Conservation (phyloP, 148 eudicot species). For the Persicaria maculosa region DNA sequence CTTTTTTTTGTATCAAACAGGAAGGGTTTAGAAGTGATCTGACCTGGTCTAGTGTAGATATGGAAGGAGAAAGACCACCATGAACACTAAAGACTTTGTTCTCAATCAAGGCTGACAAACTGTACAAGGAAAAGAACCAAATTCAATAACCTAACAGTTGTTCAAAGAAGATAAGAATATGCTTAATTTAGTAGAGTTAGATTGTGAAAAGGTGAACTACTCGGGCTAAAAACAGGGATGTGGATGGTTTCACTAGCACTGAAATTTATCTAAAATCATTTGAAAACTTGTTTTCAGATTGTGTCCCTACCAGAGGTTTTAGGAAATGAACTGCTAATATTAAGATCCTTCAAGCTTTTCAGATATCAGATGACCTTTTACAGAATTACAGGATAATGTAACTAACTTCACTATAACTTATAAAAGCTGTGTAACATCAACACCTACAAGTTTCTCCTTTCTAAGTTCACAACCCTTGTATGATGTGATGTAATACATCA, state of each 20-base stretch:
- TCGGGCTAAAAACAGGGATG: no score
- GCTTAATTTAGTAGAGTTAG: background rate
- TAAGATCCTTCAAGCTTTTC: no score
- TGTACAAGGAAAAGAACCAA: slow-evolving; percentile 23
- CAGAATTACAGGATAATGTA: no score
- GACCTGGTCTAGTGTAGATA: slow-evolving; percentile 84
- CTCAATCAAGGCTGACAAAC: slow-evolving; percentile 95
- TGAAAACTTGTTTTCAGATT: no score
- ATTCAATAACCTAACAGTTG: background rate
- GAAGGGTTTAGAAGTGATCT: background rate
- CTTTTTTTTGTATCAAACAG: background rate
- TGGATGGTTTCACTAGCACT: background rate
- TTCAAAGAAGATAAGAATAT: no score
- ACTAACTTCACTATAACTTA: background rate
- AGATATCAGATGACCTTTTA: background rate
- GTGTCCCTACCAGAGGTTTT: no score
- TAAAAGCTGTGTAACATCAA: no score
- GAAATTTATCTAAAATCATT: no score
- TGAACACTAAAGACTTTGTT: slow-evolving; percentile 88
- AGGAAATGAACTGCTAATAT: background rate
- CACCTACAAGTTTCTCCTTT: no score
- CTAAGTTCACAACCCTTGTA: no score
- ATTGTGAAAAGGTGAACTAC: no score
- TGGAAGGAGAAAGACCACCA: slow-evolving; percentile 89
- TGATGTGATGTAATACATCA: no score